Conservation (phyloP, 2,329 filamentous ascomycete genomes). For the Penicillium sp. region DNA sequence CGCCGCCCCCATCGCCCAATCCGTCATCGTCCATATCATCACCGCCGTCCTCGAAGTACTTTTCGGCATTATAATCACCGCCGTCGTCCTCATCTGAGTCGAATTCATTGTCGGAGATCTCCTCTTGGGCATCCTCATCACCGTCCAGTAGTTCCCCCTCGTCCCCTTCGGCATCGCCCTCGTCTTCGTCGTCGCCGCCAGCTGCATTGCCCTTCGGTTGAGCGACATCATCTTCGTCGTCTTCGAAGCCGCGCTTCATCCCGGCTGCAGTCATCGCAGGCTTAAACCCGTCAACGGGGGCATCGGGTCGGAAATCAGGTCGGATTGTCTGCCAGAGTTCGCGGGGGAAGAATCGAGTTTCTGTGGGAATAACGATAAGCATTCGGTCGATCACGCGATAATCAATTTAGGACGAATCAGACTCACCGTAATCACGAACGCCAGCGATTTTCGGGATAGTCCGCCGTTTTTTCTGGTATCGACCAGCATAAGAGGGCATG, state of each 20-base stretch:
- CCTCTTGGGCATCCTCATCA: conserved; percentile 55
- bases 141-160: conserved; percentile 39
- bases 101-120: conserved; percentile 63
- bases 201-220: conserved; percentile 34
- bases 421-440: conserved; percentile 59
- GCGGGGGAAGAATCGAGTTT: conserved; percentile 62
- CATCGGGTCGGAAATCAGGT: conserved; percentile 45
- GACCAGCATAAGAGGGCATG: conserved; percentile 64
- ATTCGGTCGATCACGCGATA: no score
- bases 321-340: conserved; percentile 62
- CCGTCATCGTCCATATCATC: conserved; percentile 59
- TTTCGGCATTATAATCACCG: conserved; percentile 67
- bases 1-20: conserved; percentile 59
- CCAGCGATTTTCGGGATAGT: conserved; percentile 57
- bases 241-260: conserved; percentile 47
- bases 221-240: conserved; percentile 50
- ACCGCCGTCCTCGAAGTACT: conserved; percentile 66
- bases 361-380: no score
- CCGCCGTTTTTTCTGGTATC: conserved; percentile 61
- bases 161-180: conserved; percentile 30
- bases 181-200: conserved; percentile 32
- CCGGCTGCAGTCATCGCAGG: conserved; percentile 21
- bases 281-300: conserved; percentile 34
- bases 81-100: conserved; percentile 63
- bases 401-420: not conserved